phyloP scores from a whole-genome alignment of 2,329 filamentous ascomycete species.

The Fusarium cyanostomum region DNA sequence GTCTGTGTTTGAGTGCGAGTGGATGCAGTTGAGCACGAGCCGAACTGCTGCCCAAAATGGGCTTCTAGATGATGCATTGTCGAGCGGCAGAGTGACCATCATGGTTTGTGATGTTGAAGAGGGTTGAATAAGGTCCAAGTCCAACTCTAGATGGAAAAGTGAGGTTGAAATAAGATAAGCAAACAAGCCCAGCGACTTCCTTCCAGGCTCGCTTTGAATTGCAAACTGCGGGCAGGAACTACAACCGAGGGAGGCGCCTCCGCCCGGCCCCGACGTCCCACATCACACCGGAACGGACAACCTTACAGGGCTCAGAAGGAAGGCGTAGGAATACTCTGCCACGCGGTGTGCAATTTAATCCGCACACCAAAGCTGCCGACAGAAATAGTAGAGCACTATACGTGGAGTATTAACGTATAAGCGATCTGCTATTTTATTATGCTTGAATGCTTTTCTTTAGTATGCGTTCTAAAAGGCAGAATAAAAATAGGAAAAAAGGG shows the following conservation, averaged over 20 bases:
- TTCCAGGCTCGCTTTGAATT: slow-evolving; percentile 6
- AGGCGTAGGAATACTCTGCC: neutral
- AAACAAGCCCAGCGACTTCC: slow-evolving; percentile 4
- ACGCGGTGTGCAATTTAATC: too few species aligned
- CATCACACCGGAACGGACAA: slow-evolving; percentile 1
- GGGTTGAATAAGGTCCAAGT: too few species aligned
- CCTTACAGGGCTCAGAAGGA: slow-evolving; percentile 16
- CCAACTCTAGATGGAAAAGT: neutral
- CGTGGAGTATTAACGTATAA: too few species aligned
- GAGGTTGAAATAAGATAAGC: slow-evolving; percentile 28
- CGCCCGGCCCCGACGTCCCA: slow-evolving; percentile 13
- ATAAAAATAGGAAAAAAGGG: too few species aligned
- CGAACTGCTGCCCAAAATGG: slow-evolving; percentile 5
- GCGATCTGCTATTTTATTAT: too few species aligned
- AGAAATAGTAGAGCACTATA: too few species aligned
- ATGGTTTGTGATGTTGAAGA: too few species aligned
- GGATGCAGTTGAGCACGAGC: slow-evolving; percentile 3
- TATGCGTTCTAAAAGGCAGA: too few species aligned
- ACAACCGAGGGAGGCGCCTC: slow-evolving; percentile 19
- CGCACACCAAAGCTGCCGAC: too few species aligned
- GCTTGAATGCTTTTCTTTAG: too few species aligned
- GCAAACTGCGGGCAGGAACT: slow-evolving; percentile 1
- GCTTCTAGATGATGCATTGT: neutral
- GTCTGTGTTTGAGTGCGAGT: slow-evolving; percentile 29
- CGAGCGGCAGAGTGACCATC: neutral